Evolutionary conservation across 345 rosid genomes (phyloP).

Genomic region (Gossypium anomalum): DNA sequence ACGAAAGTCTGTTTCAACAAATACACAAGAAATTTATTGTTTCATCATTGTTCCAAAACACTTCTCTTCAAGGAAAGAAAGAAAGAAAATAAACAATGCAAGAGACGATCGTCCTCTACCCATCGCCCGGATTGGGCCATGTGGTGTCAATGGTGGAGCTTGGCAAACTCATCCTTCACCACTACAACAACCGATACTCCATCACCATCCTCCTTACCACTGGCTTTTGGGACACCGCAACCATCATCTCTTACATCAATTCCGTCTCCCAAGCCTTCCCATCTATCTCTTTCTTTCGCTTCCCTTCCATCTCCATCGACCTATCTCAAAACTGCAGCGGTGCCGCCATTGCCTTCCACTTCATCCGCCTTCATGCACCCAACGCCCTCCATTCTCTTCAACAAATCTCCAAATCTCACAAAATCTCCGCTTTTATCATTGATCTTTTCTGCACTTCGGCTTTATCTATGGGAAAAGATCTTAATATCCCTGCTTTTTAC

Average conservation of each 20-base stretch:
- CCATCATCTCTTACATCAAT: constrained; percentile 9
- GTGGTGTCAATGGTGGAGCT: constrained; percentile 32
- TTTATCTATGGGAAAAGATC: constrained; percentile 17
- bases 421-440: constrained; percentile 28
- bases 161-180: constrained; percentile 25
- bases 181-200: constrained; percentile 11
- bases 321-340: background rate
- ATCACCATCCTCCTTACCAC: constrained; percentile 18
- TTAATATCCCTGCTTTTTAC: constrained; percentile 27
- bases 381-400: constrained; percentile 21
- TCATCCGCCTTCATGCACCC: constrained; percentile 21
- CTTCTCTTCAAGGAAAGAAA: too few species aligned
- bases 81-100: background rate
- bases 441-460: constrained; percentile 31
- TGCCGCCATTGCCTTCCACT: constrained; percentile 12
- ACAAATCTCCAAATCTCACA: constrained; percentile 10
- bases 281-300: constrained; percentile 31
- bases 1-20: too few species aligned
- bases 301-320: constrained; percentile 16
- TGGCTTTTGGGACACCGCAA: constrained; percentile 2
- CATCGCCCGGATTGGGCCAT: constrained; percentile 33
- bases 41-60: too few species aligned
- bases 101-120: constrained; percentile 27
- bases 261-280: constrained; percentile 22
- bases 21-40: too few species aligned